Base-by-base conservation (phyloP, 2,329 filamentous ascomycete species). In the Talaromyces piceae region DNA sequence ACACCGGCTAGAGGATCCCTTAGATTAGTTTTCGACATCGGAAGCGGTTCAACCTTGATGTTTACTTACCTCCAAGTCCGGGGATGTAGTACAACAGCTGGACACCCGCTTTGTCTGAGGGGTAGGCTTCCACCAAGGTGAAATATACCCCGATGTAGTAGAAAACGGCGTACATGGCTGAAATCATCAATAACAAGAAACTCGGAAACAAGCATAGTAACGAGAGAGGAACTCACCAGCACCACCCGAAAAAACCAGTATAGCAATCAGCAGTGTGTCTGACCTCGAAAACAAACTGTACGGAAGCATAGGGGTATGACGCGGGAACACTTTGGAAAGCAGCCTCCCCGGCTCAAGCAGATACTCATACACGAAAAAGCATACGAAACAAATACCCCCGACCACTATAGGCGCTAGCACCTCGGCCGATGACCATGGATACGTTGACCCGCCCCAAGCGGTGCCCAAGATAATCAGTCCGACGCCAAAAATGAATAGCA, bases 61-160 rank as follows among this genome's bases (percentile, higher is more conserved):
- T 18, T 26, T 13, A 64, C 67, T 51, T 63, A 79, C 77, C 73
- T 59, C 73, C 82, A 7, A 86, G 67, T 0, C 84, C 83, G 0
- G 83, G 83, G 1, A 82, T 74, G 57, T 83, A 87, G 62, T 78
- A 86, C 1, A 86, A 66, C 9, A 87, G 69, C 52, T 82, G 76
- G 0, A 76, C 59, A 3, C 81, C 81, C 1, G 81, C 74, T 45
- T 77, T 60, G 22, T 74, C 76, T 25, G 68, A 72, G 25, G 57
- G 63, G 54, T 78, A 79, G 5, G 72, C 74, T 64, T 80, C 69
- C 0, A 86, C 82, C 13, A 84, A 67, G 2, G 79, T 78, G 62
- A 86, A 87, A 64, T 86, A 87, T 16, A 86, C 75, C 13, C 79
- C 80, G 57, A 84, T 79, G 58, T 86, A 87, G 63, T 87, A 87